Conservation (phyloP, 208 protist species). For the Perkinsela sp. region DNA sequence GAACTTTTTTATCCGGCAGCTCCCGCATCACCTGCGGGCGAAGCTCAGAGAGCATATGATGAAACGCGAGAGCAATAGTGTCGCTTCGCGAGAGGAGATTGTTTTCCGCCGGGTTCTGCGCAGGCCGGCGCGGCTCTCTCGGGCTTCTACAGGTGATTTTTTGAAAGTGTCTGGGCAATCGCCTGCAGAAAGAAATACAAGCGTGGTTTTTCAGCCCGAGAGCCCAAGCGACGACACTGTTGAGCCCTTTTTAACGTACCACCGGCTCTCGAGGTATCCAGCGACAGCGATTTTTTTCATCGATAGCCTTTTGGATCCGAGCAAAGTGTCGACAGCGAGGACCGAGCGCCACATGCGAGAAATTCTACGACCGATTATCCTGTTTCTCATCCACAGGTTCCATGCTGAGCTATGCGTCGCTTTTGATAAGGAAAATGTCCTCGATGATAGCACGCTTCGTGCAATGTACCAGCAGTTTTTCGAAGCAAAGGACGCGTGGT, state of each 20-base stretch:
- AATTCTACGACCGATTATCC: neutral
- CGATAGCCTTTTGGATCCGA: neutral
- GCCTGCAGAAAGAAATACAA: too few relatives aligned
- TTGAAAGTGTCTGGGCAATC: neutral
- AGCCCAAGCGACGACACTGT: neutral
- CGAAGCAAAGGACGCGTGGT: neutral
- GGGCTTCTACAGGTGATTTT: neutral
- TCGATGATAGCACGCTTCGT: neutral
- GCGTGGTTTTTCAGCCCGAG: neutral
- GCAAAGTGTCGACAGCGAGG: neutral
- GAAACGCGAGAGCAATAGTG: neutral
- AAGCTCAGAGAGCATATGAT: neutral
- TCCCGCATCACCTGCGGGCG: neutral
- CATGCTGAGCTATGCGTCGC: neutral
- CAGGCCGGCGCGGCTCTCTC: neutral
- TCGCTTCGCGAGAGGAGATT: neutral
- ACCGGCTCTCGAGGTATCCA: neutral
- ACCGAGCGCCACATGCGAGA: neutral
- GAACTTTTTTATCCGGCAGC: neutral
- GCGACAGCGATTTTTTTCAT: neutral
- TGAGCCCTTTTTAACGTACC: neutral
- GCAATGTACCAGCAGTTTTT: neutral
- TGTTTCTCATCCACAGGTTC: neutral
- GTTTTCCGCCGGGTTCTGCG: neutral
- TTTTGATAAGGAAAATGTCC: neutral